These are phyloP conservation scores for Lipomyces yamanashiensis DNA, from an alignment of 805 yeast species.

Conservation along the genomic window DNA sequence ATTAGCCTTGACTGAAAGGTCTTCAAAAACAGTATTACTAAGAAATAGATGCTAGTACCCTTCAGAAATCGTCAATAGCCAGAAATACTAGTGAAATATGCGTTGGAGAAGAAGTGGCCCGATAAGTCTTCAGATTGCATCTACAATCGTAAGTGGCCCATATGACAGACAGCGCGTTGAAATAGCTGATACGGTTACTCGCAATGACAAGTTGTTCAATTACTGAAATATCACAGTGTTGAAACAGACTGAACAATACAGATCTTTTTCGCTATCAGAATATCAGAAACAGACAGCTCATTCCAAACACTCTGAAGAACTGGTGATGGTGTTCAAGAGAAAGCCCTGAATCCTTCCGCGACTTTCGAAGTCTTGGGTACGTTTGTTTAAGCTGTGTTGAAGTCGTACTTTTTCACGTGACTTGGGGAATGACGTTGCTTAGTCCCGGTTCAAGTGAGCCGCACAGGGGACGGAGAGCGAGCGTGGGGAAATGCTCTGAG, in stretches of 20 bases:
- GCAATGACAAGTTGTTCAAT: too few species aligned
- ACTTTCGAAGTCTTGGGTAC: conserved; percentile 15
- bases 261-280: too few species aligned
- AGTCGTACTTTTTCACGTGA: background rate
- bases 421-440: too few species aligned
- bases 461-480: too few species aligned
- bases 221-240: too few species aligned
- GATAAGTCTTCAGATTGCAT: background rate
- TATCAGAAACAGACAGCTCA: background rate
- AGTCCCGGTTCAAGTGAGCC: too few species aligned
- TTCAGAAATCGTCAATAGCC: background rate
- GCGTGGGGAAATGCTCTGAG: too few species aligned
- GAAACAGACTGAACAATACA: too few species aligned
- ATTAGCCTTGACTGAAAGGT: background rate
- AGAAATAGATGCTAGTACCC: background rate
- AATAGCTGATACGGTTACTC: too few species aligned
- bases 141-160: too few species aligned
- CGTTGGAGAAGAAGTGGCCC: background rate
- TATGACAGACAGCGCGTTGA: too few species aligned
- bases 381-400: background rate
- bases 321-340: background rate
- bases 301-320: background rate
- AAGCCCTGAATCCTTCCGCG: conserved; percentile 15
- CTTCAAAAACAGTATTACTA: background rate
- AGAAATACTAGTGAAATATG: background rate